Percentiles rank a stretch among this genome's conserved stretches.
Conservation (phyloP, 345 rosid species). For the Iberis pinnata region DNA sequence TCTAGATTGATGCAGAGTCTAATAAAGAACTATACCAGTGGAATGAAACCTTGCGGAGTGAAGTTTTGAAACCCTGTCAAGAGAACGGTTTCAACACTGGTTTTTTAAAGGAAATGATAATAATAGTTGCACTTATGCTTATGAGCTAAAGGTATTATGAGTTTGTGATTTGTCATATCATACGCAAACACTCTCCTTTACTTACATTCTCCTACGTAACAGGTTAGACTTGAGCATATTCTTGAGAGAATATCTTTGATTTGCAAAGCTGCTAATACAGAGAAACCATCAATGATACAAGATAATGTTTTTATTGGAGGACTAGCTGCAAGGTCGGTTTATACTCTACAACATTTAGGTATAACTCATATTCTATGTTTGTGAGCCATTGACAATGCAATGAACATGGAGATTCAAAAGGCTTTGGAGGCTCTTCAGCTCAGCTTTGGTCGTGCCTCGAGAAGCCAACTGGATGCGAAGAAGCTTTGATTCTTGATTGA, state of each 20-base stretch:
- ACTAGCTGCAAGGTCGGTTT: conserved; percentile 80
- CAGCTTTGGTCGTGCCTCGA: conserved; percentile 50
- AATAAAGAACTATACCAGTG: conserved; percentile 94
- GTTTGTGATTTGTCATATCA: too few species aligned
- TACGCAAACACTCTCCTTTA: conserved; percentile 9
- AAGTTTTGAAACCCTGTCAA: conserved; percentile 79
- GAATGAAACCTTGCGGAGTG: conserved; percentile 86
- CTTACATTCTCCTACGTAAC: conserved; percentile 20
- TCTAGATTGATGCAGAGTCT: conserved; percentile 77
- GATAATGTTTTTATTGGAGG: conserved; percentile 70
- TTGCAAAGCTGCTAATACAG: conserved; percentile 89
- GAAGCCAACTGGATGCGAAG: too few species aligned
- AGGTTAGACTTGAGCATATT: conserved; percentile 97
- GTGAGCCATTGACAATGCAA: conserved; percentile 97
- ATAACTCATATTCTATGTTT: conserved; percentile 78
- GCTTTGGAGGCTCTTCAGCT: conserved; percentile 74
- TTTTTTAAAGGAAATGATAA: conserved; percentile 89
- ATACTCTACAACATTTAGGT: conserved; percentile 73
- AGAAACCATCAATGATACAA: conserved; percentile 83
- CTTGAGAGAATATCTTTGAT: conserved; percentile 93
- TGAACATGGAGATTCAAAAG: conserved; percentile 96
- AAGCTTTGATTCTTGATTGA: too few species aligned
- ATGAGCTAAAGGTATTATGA: conserved; percentile 95
- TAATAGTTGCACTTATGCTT: conserved; percentile 75
- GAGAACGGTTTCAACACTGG: conserved; percentile 83